These are phyloP conservation scores for Paecilomyces niveus DNA, from an alignment of 2,329 filamentous ascomycete genomes.

Conservation along the genomic window DNA sequence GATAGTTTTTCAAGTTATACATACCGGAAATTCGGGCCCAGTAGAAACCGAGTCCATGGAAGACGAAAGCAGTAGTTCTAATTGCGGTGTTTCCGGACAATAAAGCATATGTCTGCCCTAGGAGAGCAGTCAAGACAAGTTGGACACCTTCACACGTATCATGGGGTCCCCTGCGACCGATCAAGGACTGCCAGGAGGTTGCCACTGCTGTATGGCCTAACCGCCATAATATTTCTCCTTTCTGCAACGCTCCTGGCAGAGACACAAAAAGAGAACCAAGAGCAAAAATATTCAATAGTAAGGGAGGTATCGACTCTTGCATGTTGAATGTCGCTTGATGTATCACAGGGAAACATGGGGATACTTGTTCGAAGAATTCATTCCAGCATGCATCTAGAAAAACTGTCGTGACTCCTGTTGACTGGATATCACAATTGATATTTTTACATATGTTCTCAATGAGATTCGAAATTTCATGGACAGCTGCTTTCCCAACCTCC, in stretches of 20 bases:
- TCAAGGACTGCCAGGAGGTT: conserved; percentile 13
- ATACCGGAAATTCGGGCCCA: conserved; percentile 14
- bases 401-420: conserved; percentile 9
- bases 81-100: conserved; percentile 10
- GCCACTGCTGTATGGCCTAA: conserved; percentile 13
- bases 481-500: conserved; percentile 7
- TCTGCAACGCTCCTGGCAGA: conserved; percentile 6
- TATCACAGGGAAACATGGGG: conserved; percentile 10
- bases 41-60: conserved; percentile 14
- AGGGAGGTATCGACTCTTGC: conserved; percentile 9
- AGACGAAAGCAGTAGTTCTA: conserved; percentile 10
- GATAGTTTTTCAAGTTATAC: conserved; percentile 5
- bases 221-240: conserved; percentile 15
- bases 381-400: conserved; percentile 13
- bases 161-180: conserved; percentile 8
- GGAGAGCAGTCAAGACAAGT: conserved; percentile 1
- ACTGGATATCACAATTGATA: conserved; percentile 9
- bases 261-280: conserved; percentile 13
- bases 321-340: conserved; percentile 10
- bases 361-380: conserved; percentile 10
- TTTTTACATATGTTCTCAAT: conserved; percentile 12
- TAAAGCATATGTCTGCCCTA: conserved; percentile 12
- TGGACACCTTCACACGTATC: conserved; percentile 11
- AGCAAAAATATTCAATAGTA: conserved; percentile 14
- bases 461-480: conserved; percentile 10